Base-by-base conservation (phyloP, 306 rosid species). In the Malus fusca region DNA sequence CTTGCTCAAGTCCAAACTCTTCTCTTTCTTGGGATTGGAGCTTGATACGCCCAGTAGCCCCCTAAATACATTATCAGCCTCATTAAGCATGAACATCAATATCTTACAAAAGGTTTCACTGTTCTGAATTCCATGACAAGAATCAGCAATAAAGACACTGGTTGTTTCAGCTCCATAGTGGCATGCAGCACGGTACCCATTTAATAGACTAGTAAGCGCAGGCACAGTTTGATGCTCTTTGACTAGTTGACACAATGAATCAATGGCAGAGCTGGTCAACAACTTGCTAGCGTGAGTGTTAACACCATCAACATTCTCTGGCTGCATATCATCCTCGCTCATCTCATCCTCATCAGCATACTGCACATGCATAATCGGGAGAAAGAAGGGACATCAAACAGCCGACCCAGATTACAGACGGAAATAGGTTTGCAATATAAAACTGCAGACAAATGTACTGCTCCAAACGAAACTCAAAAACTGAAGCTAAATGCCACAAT, bases 131-230 rank as follows among this genome's bases (percentile, higher is more conserved):
- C 85, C 83, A 73, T 43, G 46, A 21, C 78, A 75, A 67, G 80
- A 79, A 69, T 68, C 86, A 69, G 76, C 77, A 69, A 80, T 84
- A 68, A 33, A 11, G 62, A 48, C 82, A 74, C 73, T 68, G 28
- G 76, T 77, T 64, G 84, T 73, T 81, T 88, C 80, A 51, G 62
- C 81, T 79, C 88, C 90, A 76, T 77, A 85, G 87, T 79, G 96
- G 85, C 97, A 89, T 17, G 87, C 97, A 18, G 80, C 85, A 61
- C 93, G 85, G 81, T 90, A 95, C 79, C 89, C 92, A 84, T 95
- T 95, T 66, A 89, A 48, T 63, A 95, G 88, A 81, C 90, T 71
- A 43, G 96, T 90, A 71, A 89, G 82, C 72, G 90, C 86, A 66
- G 97, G 70, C 40, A 88, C 44, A 79, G 83, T 88, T 21, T 78